Evolutionary conservation across 2,329 filamentous ascomycete species (phyloP).

Genomic region (Penicillium sp.): DNA sequence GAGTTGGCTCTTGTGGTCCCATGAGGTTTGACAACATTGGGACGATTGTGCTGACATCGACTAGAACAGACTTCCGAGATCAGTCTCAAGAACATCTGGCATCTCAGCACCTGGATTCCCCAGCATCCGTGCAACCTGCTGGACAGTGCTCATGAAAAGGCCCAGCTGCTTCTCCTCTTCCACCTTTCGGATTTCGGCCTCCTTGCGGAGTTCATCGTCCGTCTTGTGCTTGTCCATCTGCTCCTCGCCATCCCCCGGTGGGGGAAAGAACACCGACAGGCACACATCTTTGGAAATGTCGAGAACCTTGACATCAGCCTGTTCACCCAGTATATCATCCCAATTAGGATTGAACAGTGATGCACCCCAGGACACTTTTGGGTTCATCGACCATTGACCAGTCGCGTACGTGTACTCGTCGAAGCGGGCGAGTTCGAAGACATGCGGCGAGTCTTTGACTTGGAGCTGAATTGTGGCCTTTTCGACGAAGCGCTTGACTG

Average conservation of each 20-base stretch:
- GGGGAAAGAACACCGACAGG: background rate
- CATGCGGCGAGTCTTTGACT: slow-evolving; percentile 40
- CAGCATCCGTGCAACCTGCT: slow-evolving; percentile 1
- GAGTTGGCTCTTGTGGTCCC: background rate
- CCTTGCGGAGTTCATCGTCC: background rate
- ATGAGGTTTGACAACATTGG: background rate
- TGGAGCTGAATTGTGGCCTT: slow-evolving; percentile 40
- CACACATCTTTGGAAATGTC: background rate
- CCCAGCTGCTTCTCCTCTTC: background rate
- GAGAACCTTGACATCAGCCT: background rate
- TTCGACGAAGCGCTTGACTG: slow-evolving; percentile 36
- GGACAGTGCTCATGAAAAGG: slow-evolving; percentile 3
- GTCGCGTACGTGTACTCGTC: slow-evolving; percentile 31
- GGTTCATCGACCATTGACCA: slow-evolving; percentile 6
- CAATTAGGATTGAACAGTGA: slow-evolving; percentile 39
- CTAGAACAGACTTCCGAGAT: slow-evolving; percentile 7
- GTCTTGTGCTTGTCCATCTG: background rate
- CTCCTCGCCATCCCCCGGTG: background rate
- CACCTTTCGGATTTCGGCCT: background rate
- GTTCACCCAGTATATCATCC: slow-evolving; percentile 38
- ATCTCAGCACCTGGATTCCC: background rate
- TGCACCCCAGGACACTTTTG: slow-evolving; percentile 37
- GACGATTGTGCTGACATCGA: background rate
- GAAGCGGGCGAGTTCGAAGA: slow-evolving; percentile 45
- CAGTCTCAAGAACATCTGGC: background rate